Percentiles rank a stretch among this genome's conserved stretches.
Evolutionary conservation across 2,329 filamentous ascomycete species (phyloP).

Genomic region (Rhynchosporium agropyri): DNA sequence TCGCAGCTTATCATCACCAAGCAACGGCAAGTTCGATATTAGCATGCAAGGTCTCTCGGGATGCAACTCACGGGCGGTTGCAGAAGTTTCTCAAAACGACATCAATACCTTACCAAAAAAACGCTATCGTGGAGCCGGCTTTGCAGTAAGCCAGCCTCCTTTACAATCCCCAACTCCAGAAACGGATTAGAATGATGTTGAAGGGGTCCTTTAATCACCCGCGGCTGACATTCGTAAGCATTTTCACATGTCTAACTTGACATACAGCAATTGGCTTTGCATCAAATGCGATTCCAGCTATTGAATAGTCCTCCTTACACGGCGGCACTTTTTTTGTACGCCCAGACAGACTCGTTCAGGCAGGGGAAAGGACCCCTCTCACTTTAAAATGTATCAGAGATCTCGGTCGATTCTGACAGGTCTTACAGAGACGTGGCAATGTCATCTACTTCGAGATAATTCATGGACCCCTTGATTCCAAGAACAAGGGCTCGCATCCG

Average conservation of each 20-base stretch:
- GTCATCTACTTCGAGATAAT: neutral
- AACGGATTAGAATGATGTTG: neutral
- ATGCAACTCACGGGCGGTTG: slow-evolving; percentile 2
- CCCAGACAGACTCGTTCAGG: neutral
- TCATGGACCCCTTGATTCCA: neutral
- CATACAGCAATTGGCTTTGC: neutral
- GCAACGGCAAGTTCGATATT: neutral
- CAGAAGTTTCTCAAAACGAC: neutral
- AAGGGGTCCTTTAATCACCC: neutral
- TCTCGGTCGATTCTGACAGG: slow-evolving; percentile 10
- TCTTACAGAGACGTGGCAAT: neutral
- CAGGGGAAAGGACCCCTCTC: neutral
- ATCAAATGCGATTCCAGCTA: slow-evolving; percentile 1
- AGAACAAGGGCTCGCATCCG: neutral
- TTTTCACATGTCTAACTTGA: neutral
- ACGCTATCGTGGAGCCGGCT: neutral
- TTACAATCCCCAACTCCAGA: neutral
- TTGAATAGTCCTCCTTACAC: neutral
- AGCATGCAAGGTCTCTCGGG: neutral
- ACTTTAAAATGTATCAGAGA: neutral
- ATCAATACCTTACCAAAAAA: neutral
- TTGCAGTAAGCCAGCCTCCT: neutral
- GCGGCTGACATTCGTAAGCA: neutral
- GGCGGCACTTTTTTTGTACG: neutral
- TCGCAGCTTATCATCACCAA: neutral